Percentiles rank a stretch among this genome's conserved stretches.
phyloP scores from a whole-genome alignment of 176 grass and related monocot genomes.

The Olyra latifolia region DNA sequence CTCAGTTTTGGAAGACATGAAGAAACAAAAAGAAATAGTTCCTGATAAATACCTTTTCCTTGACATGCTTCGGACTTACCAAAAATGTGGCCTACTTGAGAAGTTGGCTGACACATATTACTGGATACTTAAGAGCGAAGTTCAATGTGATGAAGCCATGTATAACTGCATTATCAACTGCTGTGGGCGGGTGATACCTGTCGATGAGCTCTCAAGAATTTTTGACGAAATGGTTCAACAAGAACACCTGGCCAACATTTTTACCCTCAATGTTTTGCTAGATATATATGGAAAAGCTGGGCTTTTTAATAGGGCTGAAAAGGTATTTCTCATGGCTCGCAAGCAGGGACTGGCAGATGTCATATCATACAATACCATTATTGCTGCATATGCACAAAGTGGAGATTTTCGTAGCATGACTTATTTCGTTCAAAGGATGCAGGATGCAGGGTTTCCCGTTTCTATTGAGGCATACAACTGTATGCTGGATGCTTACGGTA shows the following conservation, averaged over 20 bases:
- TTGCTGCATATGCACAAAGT: constrained; percentile 67
- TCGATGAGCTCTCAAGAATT: constrained; percentile 84
- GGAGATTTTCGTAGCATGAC: constrained; percentile 68
- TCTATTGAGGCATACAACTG: constrained; percentile 81
- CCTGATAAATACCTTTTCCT: constrained; percentile 88
- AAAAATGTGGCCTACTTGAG: constrained; percentile 61
- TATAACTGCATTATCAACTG: constrained; percentile 97
- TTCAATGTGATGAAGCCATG: constrained; percentile 81
- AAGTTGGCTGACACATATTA: constrained; percentile 85
- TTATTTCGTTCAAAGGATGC: constrained; percentile 68
- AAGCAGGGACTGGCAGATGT: constrained; percentile 67
- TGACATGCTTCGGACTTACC: constrained; percentile 85
- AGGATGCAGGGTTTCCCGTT: constrained; percentile 62
- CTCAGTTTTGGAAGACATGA: constrained; percentile 73
- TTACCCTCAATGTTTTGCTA: constrained; percentile 89
- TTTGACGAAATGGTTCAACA: constrained; percentile 83
- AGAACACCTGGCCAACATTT: constrained; percentile 54
- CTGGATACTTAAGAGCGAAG: constrained; percentile 67
- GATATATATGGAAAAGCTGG: constrained; percentile 83
- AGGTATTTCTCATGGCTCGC: constrained; percentile 70
- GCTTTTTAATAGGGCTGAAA: constrained; percentile 70
- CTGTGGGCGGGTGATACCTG: constrained; percentile 68
- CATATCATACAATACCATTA: constrained; percentile 92
- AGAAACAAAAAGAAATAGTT: constrained; percentile 77
- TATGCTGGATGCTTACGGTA: constrained; percentile 93